Percentiles rank a stretch among this genome's conserved stretches.
Conservation (phyloP, 495 filamentous ascomycete genomes). For the Lophiostoma macrostomum region DNA sequence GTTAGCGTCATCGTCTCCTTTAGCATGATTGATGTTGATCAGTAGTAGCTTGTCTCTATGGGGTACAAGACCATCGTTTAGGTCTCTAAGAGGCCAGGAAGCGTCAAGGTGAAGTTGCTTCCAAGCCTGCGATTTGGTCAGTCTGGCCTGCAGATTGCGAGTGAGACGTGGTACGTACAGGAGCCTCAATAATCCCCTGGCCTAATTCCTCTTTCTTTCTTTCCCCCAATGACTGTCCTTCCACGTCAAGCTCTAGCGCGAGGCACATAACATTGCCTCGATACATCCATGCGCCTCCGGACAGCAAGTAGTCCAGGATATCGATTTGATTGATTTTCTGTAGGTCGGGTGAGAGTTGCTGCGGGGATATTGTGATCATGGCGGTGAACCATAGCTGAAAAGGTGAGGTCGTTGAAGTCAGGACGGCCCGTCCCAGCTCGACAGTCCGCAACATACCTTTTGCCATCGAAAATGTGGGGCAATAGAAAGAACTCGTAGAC, state of each 20-base stretch:
- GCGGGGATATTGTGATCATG: slow-evolving; percentile 28
- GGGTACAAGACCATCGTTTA: not conserved
- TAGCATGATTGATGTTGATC: slow-evolving; percentile 24
- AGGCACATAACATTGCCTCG: slow-evolving; percentile 33
- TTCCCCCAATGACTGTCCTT: slow-evolving; percentile 7
- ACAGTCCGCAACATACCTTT: slow-evolving; percentile 30
- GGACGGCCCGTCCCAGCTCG: slow-evolving; percentile 34
- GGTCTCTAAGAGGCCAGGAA: not conserved
- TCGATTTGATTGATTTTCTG: slow-evolving; percentile 3
- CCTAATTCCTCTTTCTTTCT: slow-evolving; percentile 18
- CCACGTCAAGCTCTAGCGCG: slow-evolving; percentile 24
- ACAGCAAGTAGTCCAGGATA: slow-evolving; percentile 16
- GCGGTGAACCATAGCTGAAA: slow-evolving; percentile 30
- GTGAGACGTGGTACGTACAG: slow-evolving; percentile 18
- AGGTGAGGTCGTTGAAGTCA: slow-evolving; percentile 23
- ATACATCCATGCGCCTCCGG: slow-evolving; percentile 28
- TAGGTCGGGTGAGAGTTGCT: slow-evolving; percentile 16
- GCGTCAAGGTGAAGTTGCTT: slow-evolving; percentile 28
- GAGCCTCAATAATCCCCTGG: slow-evolving; percentile 25
- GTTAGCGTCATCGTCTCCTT: not conserved
- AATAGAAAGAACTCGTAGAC: too few relatives aligned
- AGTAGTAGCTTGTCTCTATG: slow-evolving; percentile 15
- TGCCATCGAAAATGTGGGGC: too few relatives aligned
- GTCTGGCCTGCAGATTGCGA: not conserved
- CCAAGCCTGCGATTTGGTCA: slow-evolving; percentile 29